Base-by-base conservation (phyloP, 768 basidiomycete genomes). In the Termitomyces sp. region DNA sequence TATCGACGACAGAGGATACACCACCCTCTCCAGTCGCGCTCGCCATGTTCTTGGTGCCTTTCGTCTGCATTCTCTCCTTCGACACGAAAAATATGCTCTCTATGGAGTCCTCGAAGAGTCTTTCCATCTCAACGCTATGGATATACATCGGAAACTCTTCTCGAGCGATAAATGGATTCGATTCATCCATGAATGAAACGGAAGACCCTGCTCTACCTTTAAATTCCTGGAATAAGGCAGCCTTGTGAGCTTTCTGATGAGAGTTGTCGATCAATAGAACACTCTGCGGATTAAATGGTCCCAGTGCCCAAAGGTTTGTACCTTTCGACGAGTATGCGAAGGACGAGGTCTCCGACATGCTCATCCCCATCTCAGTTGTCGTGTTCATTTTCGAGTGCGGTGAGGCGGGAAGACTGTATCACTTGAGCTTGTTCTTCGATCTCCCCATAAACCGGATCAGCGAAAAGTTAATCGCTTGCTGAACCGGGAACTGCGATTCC, bases 271-370 rank as follows among this genome's bases (percentile, higher is more conserved):
- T 7, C 30, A 15, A 21, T 41, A 40, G 21, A 38, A 7, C 88
- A 73, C 48, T 90, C 87, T 6, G 87, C 86, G 0, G 79, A 76
- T 57, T 74, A 68, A 41, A 88, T 77, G 11, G 71, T 66, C 9
- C 82, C 84, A 9, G 74, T 78, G n/a, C 88, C 77, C 34, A 92
- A 69, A 1, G 91, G 90, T 68, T 88, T 92, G 73, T 93, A 85
- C 65, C 89, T 88, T 73, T 93, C 91, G 34, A 92, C 77, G 5
- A 93, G 77, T 89, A 95, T 93, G 19, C 90, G 80, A 17, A 91
- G 73, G 0, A 93, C 84, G 0, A 84, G 78, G 69, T 89, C 84
- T 51, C 82, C 72, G 1, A 81, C 74, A 7, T 77, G 74, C 67
- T 93, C 91, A 11, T 93, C 88, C 0, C 89, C 89, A 1, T 79